phyloP scores from a whole-genome alignment of 257 asterid species.

The Penstemon eatonii region DNA sequence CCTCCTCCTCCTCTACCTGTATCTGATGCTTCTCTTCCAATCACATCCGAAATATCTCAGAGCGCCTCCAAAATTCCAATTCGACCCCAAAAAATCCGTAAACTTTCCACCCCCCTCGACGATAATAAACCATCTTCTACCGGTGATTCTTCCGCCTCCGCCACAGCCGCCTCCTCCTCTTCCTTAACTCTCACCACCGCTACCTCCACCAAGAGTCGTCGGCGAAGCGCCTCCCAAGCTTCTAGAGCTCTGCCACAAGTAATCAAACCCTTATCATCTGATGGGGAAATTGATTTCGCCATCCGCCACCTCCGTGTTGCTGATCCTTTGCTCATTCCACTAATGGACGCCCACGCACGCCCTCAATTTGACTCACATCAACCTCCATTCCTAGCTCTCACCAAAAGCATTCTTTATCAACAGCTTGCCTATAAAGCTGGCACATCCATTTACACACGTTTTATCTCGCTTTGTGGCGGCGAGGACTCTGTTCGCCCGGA shows the following conservation, averaged over 20 bases:
- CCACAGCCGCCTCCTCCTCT: constrained; percentile 25
- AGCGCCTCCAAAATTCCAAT: constrained; percentile 91
- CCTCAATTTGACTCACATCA: constrained; percentile 68
- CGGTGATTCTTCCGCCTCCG: constrained; percentile 9
- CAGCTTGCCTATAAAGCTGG: constrained; percentile 91
- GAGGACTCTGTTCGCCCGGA: constrained; percentile 68
- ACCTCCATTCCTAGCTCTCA: constrained; percentile 67
- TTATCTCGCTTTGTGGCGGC: constrained; percentile 79
- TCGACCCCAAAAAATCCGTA: constrained; percentile 90
- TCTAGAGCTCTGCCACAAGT: constrained; percentile 52
- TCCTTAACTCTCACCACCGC: constrained; percentile 20
- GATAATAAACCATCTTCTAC: too few relatives aligned
- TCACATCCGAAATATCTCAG: constrained; percentile 37
- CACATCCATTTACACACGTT: constrained; percentile 72
- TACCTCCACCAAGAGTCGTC: constrained; percentile 44
- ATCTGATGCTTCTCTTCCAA: too few relatives aligned
- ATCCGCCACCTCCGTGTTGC: constrained; percentile 58
- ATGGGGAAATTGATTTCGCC: constrained; percentile 68
- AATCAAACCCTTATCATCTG: constrained; percentile 63
- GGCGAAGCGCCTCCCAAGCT: constrained; percentile 57
- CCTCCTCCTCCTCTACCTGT: constrained; percentile 3
- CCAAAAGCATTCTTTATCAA: constrained; percentile 84
- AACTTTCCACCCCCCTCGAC: constrained; percentile 49
- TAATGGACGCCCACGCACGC: constrained; percentile 56
- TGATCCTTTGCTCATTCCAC: constrained; percentile 62